Percentiles rank a stretch among this genome's conserved stretches.
phyloP scores from a whole-genome alignment of 495 filamentous ascomycete species.

The Penicillium silybi region DNA sequence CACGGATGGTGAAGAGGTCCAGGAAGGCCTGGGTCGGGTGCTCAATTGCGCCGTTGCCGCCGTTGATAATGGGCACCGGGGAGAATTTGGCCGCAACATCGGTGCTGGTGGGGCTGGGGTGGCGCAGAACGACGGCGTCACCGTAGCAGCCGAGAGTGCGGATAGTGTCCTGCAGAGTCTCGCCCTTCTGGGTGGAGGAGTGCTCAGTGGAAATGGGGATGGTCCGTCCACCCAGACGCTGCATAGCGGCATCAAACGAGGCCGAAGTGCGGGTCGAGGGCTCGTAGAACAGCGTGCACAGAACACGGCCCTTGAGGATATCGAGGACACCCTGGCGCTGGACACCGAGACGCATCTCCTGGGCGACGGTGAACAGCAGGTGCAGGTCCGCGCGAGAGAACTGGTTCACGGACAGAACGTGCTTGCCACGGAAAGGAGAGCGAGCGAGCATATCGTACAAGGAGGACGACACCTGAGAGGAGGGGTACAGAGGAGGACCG shows the following conservation, averaged over 20 bases:
- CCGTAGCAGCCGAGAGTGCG: conserved; percentile 91
- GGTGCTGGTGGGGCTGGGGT: conserved; percentile 75
- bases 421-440: conserved; percentile 79
- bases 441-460: conserved; percentile 68
- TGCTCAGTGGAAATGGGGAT: conserved; percentile 72
- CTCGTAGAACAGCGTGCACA: conserved; percentile 95
- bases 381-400: conserved; percentile 85
- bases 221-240: conserved; percentile 83
- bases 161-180: conserved; percentile 87
- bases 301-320: conserved; percentile 76
- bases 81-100: conserved; percentile 80
- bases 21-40: conserved; percentile 97
- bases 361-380: conserved; percentile 88
- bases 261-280: conserved; percentile 93
- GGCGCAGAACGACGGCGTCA: conserved; percentile 90
- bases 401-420: conserved; percentile 86
- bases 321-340: conserved; percentile 85
- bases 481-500: conserved; percentile 47
- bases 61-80: conserved; percentile 90
- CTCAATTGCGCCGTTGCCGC: conserved; percentile 90
- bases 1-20: conserved; percentile 97
- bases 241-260: conserved; percentile 97
- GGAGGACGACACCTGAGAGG: conserved; percentile 49
- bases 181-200: conserved; percentile 88
- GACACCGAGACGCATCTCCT: conserved; percentile 93